A percentile compares a stretch with the other conserved stretches of the same genome.
Conservation (phyloP, 495 filamentous ascomycete genomes). For the Penicillium ucsense region DNA sequence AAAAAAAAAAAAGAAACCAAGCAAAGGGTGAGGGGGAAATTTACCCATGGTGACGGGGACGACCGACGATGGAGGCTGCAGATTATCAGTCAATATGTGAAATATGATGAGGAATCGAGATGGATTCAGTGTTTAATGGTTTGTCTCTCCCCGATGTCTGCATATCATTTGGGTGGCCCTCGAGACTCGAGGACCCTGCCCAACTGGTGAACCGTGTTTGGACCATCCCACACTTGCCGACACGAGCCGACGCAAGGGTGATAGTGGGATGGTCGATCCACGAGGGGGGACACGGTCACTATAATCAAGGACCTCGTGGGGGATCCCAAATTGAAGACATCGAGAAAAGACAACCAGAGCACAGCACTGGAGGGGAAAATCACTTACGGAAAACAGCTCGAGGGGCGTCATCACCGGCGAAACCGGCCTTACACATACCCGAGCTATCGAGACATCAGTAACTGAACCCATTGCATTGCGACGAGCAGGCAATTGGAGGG, state of each 20-base stretch:
- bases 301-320: slow-evolving; percentile 10
- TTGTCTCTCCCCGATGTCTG: too few relatives aligned
- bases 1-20: slow-evolving; percentile 12
- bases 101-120: not conserved
- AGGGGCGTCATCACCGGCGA: slow-evolving; percentile 99
- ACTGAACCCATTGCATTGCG: slow-evolving; percentile 4
- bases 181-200: too few relatives aligned
- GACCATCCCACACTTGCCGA: slow-evolving; percentile 1
- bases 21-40: slow-evolving; percentile 18
- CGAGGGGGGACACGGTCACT: slow-evolving; percentile 7
- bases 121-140: too few relatives aligned
- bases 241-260: slow-evolving; percentile 21
- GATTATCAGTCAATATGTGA: slow-evolving; percentile 12
- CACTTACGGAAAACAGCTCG: slow-evolving; percentile 99
- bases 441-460: slow-evolving; percentile 65
- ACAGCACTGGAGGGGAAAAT: too few relatives aligned
- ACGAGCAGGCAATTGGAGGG: too few relatives aligned
- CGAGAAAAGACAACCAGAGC: too few relatives aligned
- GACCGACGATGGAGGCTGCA: slow-evolving; percentile 95
- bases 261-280: slow-evolving; percentile 9
- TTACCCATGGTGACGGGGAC: slow-evolving; percentile 99
- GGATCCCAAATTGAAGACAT: not conserved
- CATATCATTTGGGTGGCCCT: too few relatives aligned
- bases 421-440: slow-evolving; percentile 99
- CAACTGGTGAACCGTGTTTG: not conserved